phyloP scores from a whole-genome alignment of 2,329 filamentous ascomycete genomes.

The Dactylellina drechsleri region DNA sequence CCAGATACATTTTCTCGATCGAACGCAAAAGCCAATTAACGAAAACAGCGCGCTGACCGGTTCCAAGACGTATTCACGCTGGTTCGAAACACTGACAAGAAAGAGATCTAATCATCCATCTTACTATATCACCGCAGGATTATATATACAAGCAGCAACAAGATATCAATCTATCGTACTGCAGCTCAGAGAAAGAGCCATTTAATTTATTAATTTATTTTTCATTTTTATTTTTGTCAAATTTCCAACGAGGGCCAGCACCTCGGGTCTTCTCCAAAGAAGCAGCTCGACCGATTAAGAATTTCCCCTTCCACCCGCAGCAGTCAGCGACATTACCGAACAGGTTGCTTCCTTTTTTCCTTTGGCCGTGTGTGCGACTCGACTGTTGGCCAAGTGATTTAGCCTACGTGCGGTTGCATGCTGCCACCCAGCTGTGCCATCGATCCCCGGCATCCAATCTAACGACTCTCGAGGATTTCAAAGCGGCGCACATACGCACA shows the following conservation, averaged over 20 bases:
- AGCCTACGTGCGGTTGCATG: constrained; percentile 18
- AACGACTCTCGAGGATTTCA: too few species aligned
- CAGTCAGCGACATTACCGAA: constrained; percentile 50
- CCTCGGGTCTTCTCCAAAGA: background rate
- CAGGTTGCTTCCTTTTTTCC: constrained; percentile 52
- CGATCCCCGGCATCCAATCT: constrained; percentile 14
- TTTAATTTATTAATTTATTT: background rate
- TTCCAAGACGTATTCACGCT: too few species aligned
- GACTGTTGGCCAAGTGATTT: constrained; percentile 49
- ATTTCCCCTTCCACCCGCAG: constrained; percentile 45
- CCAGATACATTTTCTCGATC: constrained; percentile 15
- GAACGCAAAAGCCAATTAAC: constrained; percentile 8
- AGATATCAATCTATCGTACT: too few species aligned
- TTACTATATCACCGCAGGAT: background rate
- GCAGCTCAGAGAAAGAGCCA: constrained; percentile 4
- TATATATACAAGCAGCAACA: background rate
- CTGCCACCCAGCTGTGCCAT: constrained; percentile 2
- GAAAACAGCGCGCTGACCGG: constrained; percentile 30
- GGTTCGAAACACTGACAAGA: too few species aligned
- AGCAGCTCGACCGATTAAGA: too few species aligned
- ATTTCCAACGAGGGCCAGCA: too few species aligned
- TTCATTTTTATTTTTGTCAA: too few species aligned
- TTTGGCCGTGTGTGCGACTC: constrained; percentile 16
- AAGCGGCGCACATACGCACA: too few species aligned
- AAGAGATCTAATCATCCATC: background rate